These are phyloP conservation scores for Aurantiochytrium sp. DNA, from an alignment of 108 stramenopile species.

Conservation along the genomic window DNA sequence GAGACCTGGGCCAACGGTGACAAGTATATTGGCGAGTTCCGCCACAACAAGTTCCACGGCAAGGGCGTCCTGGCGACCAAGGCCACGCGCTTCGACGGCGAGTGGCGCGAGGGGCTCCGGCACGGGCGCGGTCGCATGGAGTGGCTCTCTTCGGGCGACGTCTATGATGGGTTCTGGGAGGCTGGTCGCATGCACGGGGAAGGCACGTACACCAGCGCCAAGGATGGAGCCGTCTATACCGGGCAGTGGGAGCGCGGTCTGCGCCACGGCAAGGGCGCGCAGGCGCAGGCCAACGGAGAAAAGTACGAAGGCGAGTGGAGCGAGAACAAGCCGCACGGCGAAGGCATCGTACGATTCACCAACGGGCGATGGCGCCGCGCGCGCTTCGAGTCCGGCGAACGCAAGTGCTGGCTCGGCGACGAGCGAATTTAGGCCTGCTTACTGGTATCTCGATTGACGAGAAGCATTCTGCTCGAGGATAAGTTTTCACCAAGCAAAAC, in stretches of 20 bases:
- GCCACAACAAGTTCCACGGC: neutral
- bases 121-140: slow-evolving; percentile 32
- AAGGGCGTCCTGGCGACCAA: neutral
- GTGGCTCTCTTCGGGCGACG: neutral
- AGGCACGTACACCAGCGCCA: slow-evolving; percentile 16
- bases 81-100: slow-evolving; percentile 20
- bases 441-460: too few species aligned
- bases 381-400: neutral
- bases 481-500: too few species aligned
- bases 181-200: slow-evolving; percentile 32
- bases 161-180: neutral
- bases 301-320: slow-evolving; percentile 44
- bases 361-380: slow-evolving; percentile 1
- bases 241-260: slow-evolving; percentile 39
- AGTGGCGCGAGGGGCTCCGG: slow-evolving; percentile 9
- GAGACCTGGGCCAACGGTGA: slow-evolving; percentile 24
- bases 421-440: neutral
- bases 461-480: too few species aligned
- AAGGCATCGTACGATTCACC: neutral
- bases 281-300: slow-evolving; percentile 39
- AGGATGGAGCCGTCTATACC: slow-evolving; percentile 17
- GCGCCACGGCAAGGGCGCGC: slow-evolving; percentile 47
- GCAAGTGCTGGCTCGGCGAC: neutral
- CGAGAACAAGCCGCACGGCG: slow-evolving; percentile 19
- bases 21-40: slow-evolving; percentile 11